Evolutionary conservation across 345 rosid species (phyloP).

Genomic region (Psidium guajava): DNA sequence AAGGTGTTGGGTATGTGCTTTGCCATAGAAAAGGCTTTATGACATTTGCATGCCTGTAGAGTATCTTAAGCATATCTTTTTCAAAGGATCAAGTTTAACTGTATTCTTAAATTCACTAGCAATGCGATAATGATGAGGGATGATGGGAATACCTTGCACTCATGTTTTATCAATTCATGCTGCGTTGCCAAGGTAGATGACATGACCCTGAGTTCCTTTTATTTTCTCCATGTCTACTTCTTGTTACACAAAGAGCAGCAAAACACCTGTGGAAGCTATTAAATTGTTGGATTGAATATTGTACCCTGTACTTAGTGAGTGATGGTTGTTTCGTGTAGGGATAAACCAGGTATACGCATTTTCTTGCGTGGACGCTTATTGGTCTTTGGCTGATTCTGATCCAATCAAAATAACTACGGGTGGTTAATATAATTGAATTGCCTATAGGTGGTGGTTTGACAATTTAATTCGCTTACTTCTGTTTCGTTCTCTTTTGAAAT

Average conservation of each 20-base stretch:
- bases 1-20: constrained; percentile 91
- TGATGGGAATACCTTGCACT: constrained; percentile 87
- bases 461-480: neutral
- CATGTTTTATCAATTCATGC: constrained; percentile 97
- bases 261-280: constrained; percentile 7
- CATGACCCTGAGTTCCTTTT: constrained; percentile 50
- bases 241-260: constrained; percentile 17
- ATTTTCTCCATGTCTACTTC: constrained; percentile 24
- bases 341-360: constrained; percentile 1
- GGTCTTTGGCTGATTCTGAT: neutral
- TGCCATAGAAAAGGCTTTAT: neutral
- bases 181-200: constrained; percentile 85
- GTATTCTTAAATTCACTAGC: constrained; percentile 94
- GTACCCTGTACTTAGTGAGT: neutral
- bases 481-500: neutral
- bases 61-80: constrained; percentile 39
- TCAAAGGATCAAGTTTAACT: constrained; percentile 73
- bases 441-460: constrained; percentile 6
- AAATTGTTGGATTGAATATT: neutral
- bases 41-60: constrained; percentile 20
- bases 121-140: constrained; percentile 96
- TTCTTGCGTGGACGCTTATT: neutral
- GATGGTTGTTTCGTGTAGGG: constrained; percentile 2
- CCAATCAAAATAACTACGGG: neutral
- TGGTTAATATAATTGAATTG: constrained; percentile 2